Evolutionary conservation across 2,329 filamentous ascomycete species (phyloP).

Genomic region (Annulohypoxylon truncatum): DNA sequence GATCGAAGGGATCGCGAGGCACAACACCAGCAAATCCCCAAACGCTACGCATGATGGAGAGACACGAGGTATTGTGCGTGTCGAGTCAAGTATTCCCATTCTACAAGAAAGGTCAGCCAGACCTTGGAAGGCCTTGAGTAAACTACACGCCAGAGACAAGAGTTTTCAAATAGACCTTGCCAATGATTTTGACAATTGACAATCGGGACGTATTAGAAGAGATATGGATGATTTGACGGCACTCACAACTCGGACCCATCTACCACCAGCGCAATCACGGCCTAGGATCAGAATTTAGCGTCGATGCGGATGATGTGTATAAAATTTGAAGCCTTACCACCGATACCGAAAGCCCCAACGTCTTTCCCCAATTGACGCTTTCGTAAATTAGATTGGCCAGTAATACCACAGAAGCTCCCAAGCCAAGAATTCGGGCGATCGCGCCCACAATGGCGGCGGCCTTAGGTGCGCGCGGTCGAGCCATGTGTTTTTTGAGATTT

Average conservation of each 20-base stretch:
- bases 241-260: constrained; percentile 38
- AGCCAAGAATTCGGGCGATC: constrained; percentile 37
- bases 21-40: constrained; percentile 35
- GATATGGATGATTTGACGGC: neutral
- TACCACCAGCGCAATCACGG: constrained; percentile 33
- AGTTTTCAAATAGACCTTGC: neutral
- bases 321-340: constrained; percentile 30
- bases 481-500: constrained; percentile 20
- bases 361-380: constrained; percentile 41
- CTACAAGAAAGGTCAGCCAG: constrained; percentile 5
- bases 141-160: neutral
- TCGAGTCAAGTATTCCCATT: constrained; percentile 37
- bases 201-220: neutral
- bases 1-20: constrained; percentile 35
- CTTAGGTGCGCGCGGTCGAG: constrained; percentile 35
- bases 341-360: constrained; percentile 33
- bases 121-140: neutral
- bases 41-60: constrained; percentile 27
- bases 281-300: constrained; percentile 23
- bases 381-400: constrained; percentile 41
- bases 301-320: neutral
- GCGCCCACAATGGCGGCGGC: constrained; percentile 28
- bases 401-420: constrained; percentile 38
- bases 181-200: neutral
- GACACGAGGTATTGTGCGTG: constrained; percentile 37